These are phyloP conservation scores for Calonectria pauciramosa DNA, from an alignment of 2,329 filamentous ascomycete genomes.

Conservation along the genomic window DNA sequence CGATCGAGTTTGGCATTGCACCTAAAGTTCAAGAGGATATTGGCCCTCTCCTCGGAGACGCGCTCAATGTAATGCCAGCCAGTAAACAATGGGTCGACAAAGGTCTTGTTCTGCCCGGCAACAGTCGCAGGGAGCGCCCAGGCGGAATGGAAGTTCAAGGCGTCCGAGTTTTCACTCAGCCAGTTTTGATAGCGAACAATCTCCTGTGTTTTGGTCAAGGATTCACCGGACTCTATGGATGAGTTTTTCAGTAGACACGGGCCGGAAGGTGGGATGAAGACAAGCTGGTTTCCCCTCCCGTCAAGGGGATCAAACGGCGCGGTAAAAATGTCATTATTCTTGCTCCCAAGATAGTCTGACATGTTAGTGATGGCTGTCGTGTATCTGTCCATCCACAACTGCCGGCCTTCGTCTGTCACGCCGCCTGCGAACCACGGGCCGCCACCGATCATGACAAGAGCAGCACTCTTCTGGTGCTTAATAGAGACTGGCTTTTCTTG, in stretches of 20 bases:
- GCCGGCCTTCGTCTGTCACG: neutral
- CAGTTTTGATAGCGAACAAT: constrained; percentile 35
- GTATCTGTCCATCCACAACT: constrained; percentile 29
- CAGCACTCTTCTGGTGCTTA: neutral
- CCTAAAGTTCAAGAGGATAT: constrained; percentile 65
- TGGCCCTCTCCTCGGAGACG: constrained; percentile 50
- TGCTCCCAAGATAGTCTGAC: constrained; percentile 34
- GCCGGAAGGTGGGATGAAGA: constrained; percentile 41
- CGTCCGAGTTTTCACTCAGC: constrained; percentile 26
- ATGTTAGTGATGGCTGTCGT: constrained; percentile 34
- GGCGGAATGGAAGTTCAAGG: constrained; percentile 34
- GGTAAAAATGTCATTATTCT: constrained; percentile 30
- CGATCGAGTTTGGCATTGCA: constrained; percentile 60
- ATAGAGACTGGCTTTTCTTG: neutral
- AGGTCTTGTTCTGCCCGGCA: constrained; percentile 33
- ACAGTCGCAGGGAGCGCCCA: constrained; percentile 38
- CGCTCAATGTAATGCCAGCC: constrained; percentile 48
- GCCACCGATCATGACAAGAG: neutral
- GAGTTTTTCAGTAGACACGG: neutral
- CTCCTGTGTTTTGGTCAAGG: neutral
- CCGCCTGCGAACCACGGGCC: neutral
- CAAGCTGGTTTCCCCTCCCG: constrained; percentile 44
- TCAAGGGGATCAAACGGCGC: constrained; percentile 41
- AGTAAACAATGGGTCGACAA: constrained; percentile 37
- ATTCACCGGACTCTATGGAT: neutral